Conservation (phyloP, 805 yeast species). For the Kodamaea fukazawae region DNA sequence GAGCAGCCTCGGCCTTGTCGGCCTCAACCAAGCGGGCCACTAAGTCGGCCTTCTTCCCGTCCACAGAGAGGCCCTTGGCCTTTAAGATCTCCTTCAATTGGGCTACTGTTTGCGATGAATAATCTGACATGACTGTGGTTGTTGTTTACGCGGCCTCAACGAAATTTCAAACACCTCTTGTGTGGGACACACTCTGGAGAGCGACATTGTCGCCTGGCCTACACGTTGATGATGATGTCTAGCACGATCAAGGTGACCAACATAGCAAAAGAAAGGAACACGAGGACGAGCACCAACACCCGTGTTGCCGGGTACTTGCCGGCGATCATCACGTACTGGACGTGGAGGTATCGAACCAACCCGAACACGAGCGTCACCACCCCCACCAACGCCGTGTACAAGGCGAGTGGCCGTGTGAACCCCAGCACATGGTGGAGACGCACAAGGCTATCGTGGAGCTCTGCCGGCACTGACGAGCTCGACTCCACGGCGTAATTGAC, state of each 20-base stretch:
- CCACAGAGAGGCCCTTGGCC: conserved; percentile 59
- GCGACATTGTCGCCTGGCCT: not conserved
- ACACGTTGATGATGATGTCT: conserved; percentile 12
- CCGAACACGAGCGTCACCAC: conserved; percentile 21
- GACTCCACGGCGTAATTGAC: not conserved
- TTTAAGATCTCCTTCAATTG: conserved; percentile 80
- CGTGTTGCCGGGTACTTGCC: conserved; percentile 26
- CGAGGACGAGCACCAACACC: conserved; percentile 16
- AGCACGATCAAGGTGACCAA: conserved; percentile 19
- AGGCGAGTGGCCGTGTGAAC: conserved; percentile 17
- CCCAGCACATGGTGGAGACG: conserved; percentile 5
- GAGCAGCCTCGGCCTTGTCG: conserved; percentile 33
- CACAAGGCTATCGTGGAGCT: conserved; percentile 1
- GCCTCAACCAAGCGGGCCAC: conserved; percentile 61
- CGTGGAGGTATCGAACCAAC: conserved; percentile 21
- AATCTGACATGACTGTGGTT: conserved; percentile 45
- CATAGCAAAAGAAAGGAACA: conserved; percentile 19
- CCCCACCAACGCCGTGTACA: conserved; percentile 17
- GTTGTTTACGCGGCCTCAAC: not conserved
- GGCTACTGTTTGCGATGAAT: conserved; percentile 69
- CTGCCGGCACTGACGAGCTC: not conserved
- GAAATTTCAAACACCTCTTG: too few relatives aligned
- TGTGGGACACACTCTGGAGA: too few relatives aligned
- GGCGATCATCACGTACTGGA: conserved; percentile 21
- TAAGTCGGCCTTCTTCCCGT: conserved; percentile 81